A percentile compares a stretch with the other conserved stretches of the same genome.
phyloP scores from a whole-genome alignment of 495 filamentous ascomycete species.

The Talaromyces trachyspermus region DNA sequence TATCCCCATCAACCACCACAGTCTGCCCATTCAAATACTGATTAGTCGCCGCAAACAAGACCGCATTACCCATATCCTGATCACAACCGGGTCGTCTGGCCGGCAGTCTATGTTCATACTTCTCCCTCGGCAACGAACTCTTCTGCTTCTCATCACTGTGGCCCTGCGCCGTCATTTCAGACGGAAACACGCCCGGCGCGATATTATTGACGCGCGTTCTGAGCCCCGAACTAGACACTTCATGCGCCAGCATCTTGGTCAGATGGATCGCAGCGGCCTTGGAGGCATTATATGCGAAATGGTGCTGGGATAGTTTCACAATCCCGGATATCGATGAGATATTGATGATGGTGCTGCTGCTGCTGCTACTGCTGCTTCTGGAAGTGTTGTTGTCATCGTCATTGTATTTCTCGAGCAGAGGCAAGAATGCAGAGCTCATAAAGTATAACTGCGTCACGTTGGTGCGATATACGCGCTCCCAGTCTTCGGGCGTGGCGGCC shows the following conservation, averaged over 20 bases:
- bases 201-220: conserved; percentile 46
- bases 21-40: conserved; percentile 69
- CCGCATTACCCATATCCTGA: conserved; percentile 63
- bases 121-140: conserved; percentile 53
- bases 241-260: conserved; percentile 48
- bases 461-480: conserved; percentile 39
- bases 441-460: conserved; percentile 44
- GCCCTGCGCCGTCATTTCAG: conserved; percentile 47
- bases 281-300: conserved; percentile 46
- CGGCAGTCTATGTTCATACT: conserved; percentile 53
- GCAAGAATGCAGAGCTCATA: conserved; percentile 35
- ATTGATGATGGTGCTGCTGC: conserved; percentile 52
- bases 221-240: conserved; percentile 34
- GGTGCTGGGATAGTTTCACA: conserved; percentile 41
- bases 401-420: conserved; percentile 29
- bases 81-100: conserved; percentile 58
- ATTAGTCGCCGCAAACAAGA: conserved; percentile 56
- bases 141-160: conserved; percentile 54
- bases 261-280: conserved; percentile 47
- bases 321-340: conserved; percentile 49
- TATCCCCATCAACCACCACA: conserved; percentile 61
- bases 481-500: conserved; percentile 30
- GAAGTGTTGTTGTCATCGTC: too few species aligned
- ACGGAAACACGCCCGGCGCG: conserved; percentile 48
- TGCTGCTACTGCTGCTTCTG: too few species aligned